These are phyloP conservation scores for Cryomyces antarcticus DNA, from an alignment of 495 filamentous ascomycete species.

Conservation along the genomic window DNA sequence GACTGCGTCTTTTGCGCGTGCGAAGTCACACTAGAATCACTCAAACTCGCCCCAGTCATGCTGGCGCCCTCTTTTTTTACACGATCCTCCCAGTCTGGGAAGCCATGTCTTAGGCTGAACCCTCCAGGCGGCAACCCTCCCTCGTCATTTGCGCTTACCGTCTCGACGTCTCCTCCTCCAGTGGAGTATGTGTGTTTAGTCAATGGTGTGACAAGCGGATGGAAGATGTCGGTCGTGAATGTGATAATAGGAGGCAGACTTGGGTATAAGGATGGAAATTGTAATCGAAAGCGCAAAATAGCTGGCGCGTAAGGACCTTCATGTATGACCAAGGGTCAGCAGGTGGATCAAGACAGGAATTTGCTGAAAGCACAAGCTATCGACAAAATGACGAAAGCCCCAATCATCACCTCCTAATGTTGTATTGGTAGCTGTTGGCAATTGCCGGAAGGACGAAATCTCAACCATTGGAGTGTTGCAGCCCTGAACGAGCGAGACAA, in stretches of 20 bases:
- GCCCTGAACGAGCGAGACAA: background rate
- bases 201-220: slow-evolving; percentile 74
- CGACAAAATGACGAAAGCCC: too few species aligned
- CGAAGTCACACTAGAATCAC: background rate
- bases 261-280: slow-evolving; percentile 69
- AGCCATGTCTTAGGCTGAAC: slow-evolving; percentile 74
- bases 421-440: too few species aligned
- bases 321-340: too few species aligned
- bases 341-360: background rate
- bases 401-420: too few species aligned
- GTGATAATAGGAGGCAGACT: slow-evolving; percentile 60
- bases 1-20: background rate
- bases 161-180: slow-evolving; percentile 43
- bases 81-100: slow-evolving; percentile 50
- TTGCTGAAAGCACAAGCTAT: background rate
- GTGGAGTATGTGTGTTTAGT: slow-evolving; percentile 83
- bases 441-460: background rate
- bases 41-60: too few species aligned
- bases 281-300: slow-evolving; percentile 74
- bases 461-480: background rate
- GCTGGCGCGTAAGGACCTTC: slow-evolving; percentile 74
- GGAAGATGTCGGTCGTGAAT: slow-evolving; percentile 81
- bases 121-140: slow-evolving; percentile 68
- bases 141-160: slow-evolving; percentile 60
- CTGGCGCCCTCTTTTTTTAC: background rate